Conservation (phyloP, 371 early-diverging fungal genomes). For the Mucor lusitanicus region DNA sequence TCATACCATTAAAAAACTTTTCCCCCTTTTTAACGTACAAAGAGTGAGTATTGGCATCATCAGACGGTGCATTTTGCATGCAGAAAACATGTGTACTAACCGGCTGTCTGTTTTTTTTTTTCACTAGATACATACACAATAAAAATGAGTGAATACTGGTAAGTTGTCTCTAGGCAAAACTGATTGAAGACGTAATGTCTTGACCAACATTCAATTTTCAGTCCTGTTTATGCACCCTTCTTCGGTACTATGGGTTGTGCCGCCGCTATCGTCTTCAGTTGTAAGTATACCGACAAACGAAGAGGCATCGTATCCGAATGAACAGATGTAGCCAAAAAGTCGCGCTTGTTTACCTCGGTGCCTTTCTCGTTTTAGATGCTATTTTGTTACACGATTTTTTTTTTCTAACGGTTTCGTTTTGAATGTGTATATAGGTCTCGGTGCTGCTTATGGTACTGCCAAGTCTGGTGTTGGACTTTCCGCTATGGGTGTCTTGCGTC, state of each 20-base stretch:
- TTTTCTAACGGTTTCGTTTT: neutral
- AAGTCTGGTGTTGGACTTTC: constrained; percentile 97
- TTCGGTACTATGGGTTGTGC: constrained; percentile 97
- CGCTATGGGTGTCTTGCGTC: constrained; percentile 94
- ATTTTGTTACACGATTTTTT: neutral
- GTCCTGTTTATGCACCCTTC: constrained; percentile 96
- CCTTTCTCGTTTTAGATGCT: neutral
- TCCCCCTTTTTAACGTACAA: neutral
- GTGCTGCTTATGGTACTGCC: constrained; percentile 98
- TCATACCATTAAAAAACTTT: neutral
- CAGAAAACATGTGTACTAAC: neutral
- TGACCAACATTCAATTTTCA: constrained; percentile 23
- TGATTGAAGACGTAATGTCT: neutral
- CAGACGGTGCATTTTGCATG: neutral
- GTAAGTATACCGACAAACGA: constrained; percentile 59
- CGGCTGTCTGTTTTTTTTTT: neutral
- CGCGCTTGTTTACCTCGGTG: neutral
- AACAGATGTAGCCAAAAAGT: neutral
- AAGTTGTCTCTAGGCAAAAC: neutral
- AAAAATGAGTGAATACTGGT: neutral
- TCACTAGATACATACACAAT: neutral
- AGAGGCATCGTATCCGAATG: neutral
- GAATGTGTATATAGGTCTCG: constrained; percentile 60
- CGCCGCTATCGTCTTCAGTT: constrained; percentile 93
- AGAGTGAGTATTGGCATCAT: neutral